phyloP scores from a whole-genome alignment of 139 green algal genomes.

The Zygnema circumcarinatum region DNA sequence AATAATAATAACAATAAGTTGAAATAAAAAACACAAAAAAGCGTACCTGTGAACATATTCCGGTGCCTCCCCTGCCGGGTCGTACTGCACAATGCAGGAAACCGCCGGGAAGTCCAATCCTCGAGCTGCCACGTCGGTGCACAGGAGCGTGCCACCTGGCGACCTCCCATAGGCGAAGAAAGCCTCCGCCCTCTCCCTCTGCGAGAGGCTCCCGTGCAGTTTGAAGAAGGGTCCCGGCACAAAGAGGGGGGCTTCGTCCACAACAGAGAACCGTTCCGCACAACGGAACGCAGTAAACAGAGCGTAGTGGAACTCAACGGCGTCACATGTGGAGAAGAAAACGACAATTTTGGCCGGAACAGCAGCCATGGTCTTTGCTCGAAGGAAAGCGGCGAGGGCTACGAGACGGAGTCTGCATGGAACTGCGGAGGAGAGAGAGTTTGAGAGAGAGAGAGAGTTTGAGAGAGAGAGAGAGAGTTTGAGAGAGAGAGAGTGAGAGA shows the following conservation, averaged over 20 bases:
- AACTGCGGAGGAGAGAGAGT: conserved; percentile 57
- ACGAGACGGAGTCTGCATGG: conserved; percentile 81
- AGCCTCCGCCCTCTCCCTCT: conserved; percentile 77
- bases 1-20: no score
- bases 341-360: conserved; percentile 70
- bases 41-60: conserved; percentile 73
- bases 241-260: conserved; percentile 23
- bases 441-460: conserved; percentile 27
- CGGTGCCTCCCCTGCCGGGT: conserved; percentile 81
- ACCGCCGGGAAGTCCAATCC: conserved; percentile 92
- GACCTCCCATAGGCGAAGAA: conserved; percentile 78
- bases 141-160: conserved; percentile 78
- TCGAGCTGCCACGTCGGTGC: conserved; percentile 72
- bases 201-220: conserved; percentile 91
- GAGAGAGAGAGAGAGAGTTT: no score
- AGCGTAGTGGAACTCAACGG: conserved; percentile 78
- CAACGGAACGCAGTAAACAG: conserved; percentile 27
- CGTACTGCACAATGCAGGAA: conserved; percentile 89
- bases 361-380: conserved; percentile 2
- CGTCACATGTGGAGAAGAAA: conserved; percentile 90
- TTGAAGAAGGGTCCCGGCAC: conserved; percentile 71
- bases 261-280: not conserved
- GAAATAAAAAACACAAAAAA: no score
- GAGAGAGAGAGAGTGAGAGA: no score
- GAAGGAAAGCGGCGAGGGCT: conserved; percentile 66